A percentile compares a stretch with the other conserved stretches of the same genome.
Conservation (phyloP, 192 early-diverging fungal genomes). For the Backusella tuberculispora region DNA sequence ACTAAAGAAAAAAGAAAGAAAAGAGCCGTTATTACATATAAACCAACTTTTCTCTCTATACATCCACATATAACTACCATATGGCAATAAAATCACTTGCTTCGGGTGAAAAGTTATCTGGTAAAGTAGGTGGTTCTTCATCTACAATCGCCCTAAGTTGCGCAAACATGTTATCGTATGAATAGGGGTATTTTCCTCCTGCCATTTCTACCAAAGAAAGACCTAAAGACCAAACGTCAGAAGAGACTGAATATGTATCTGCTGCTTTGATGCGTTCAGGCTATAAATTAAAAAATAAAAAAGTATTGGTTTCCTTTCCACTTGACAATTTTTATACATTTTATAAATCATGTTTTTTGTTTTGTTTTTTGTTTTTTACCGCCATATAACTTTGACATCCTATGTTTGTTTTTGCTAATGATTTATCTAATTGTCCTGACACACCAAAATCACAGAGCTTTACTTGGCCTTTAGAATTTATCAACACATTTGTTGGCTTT, state of each 20-base stretch:
- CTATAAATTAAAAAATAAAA: slow-evolving; percentile 42
- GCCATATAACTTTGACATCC: slow-evolving; percentile 97
- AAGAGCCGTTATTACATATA: slow-evolving; percentile 24
- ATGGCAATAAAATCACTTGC: slow-evolving; percentile 79
- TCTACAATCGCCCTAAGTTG: slow-evolving; percentile 86
- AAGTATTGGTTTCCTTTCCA: neutral
- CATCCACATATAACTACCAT: slow-evolving; percentile 55
- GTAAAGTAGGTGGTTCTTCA: slow-evolving; percentile 74
- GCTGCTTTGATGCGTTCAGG: slow-evolving; percentile 85
- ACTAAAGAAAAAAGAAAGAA: slow-evolving; percentile 32
- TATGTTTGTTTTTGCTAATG: slow-evolving; percentile 89
- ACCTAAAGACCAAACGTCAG: slow-evolving; percentile 94
- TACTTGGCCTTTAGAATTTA: slow-evolving; percentile 84
- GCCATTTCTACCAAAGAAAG: slow-evolving; percentile 86
- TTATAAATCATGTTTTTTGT: neutral
- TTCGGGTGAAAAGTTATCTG: slow-evolving; percentile 66
- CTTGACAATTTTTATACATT: neutral
- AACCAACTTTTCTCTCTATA: neutral
- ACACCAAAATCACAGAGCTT: slow-evolving; percentile 98
- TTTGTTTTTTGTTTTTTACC: slow-evolving; percentile 42
- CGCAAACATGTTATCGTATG: slow-evolving; percentile 78
- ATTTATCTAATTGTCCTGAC: slow-evolving; percentile 85
- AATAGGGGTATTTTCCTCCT: slow-evolving; percentile 80
- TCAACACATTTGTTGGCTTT: slow-evolving; percentile 93
- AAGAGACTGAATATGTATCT: slow-evolving; percentile 79